A percentile compares a stretch with the other conserved stretches of the same genome.
Conservation (phyloP, 2,329 filamentous ascomycete species). For the Monosporascus ibericus region DNA sequence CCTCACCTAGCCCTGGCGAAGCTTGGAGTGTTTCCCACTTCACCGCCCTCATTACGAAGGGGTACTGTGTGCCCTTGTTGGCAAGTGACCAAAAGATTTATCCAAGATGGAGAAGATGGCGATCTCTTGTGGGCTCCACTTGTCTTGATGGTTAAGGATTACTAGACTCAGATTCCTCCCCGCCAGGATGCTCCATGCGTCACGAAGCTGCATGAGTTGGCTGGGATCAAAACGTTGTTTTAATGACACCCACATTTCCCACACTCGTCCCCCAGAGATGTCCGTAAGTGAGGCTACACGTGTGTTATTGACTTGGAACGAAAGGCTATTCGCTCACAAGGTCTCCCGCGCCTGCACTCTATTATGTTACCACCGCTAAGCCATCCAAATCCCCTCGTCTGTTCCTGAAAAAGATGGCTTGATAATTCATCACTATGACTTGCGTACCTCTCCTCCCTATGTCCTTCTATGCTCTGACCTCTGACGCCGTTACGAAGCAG, state of each 20-base stretch:
- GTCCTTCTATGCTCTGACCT: too few species aligned
- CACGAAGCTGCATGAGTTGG: not conserved
- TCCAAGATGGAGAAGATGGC: not conserved
- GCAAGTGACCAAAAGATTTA: not conserved
- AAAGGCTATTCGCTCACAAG: not conserved
- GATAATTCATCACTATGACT: too few species aligned
- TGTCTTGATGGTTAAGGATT: not conserved
- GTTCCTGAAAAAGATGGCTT: too few species aligned
- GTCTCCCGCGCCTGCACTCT: not conserved
- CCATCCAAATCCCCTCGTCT: not conserved
- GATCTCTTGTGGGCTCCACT: not conserved
- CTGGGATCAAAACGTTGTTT: not conserved
- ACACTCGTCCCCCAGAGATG: not conserved
- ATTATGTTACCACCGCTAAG: not conserved
- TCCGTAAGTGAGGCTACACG: not conserved
- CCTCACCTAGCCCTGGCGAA: too few species aligned
- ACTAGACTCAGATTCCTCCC: not conserved
- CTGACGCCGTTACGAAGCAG: not conserved
- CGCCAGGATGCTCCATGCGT: not conserved
- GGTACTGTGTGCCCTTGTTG: not conserved
- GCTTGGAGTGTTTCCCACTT: not conserved
- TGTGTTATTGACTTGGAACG: not conserved
- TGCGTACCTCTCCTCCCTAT: too few species aligned
- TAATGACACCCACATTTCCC: not conserved
- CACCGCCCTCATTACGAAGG: not conserved